Base-by-base conservation (phyloP, 1,139 yeast species). In the Nadsonia starkeyi-henricii region DNA sequence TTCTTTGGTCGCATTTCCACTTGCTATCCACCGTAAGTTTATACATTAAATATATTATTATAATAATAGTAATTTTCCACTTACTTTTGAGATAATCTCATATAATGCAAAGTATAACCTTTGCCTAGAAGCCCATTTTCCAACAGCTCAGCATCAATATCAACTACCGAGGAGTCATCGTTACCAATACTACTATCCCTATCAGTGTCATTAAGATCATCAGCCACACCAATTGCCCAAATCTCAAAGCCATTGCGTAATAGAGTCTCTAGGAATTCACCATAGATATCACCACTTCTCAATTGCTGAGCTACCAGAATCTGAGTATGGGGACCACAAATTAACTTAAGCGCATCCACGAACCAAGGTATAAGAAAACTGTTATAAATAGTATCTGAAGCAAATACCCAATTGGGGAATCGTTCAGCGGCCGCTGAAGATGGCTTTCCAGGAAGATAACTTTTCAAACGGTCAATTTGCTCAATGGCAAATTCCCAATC, bases 381-480 rank as follows among this genome's bases (percentile, higher is more conserved):
- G 57, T 82, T 83, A 63, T 82, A 82, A 4, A 82, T 70, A 9
- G 86, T 78, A 59, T 82, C 93, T 57, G 83, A 77, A 0, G 86
- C 85, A 17, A 82, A 57, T 2, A 82, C 65, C 19, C 76, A 49
- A 45, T 42, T 42, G 30, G 44, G 46, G 1, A 57, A 43, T 2
- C 45, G 52, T 2, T 47, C 52, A 2, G 51, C 47, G 0, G 47
- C 42, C 1, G 45, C 48, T 2, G 17, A 3, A 47, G 42, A 13
- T 13, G 33, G n/a, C n/a, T n/a, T 7, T 20, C 43, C 48, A 15
- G 45, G 46, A 43, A 51, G 46, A 18, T 48, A 47, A 20, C 43
- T 43, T 5, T 42, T 21, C 21, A 54, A 47, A n/a, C 51, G 43
- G 5, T 43, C 52, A 12, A 55, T 23, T 20, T 52, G 37, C 44